These are phyloP conservation scores for Cladosporium phlei DNA, from an alignment of 2,329 filamentous ascomycete genomes.

Conservation along the genomic window DNA sequence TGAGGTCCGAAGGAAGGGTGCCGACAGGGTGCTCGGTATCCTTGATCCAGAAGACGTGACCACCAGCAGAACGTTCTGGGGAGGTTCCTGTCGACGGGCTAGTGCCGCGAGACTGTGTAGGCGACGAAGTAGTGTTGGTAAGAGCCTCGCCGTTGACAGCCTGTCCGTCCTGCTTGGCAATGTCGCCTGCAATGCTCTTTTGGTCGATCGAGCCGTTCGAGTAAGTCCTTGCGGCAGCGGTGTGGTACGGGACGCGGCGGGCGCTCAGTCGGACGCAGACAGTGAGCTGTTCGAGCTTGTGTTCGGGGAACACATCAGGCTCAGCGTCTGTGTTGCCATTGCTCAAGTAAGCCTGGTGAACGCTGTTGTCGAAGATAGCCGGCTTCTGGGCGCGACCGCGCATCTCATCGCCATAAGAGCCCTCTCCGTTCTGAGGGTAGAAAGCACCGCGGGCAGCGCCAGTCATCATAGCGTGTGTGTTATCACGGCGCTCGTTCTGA, in stretches of 20 bases:
- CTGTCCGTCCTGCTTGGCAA: conserved; percentile 38
- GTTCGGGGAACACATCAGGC: conserved; percentile 48
- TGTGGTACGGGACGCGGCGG: conserved; percentile 34
- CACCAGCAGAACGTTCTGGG: conserved; percentile 14
- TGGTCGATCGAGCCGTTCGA: conserved; percentile 55
- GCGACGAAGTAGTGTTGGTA: conserved; percentile 21
- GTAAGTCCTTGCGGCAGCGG: conserved; percentile 45
- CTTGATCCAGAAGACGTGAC: conserved; percentile 48
- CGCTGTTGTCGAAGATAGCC: conserved; percentile 25
- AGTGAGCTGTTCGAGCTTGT: conserved; percentile 48
- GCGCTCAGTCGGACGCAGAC: conserved; percentile 45
- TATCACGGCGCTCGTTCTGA: conserved; percentile 6
- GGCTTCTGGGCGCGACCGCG: conserved; percentile 29
- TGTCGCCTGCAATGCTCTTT: conserved; percentile 46
- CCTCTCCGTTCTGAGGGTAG: conserved; percentile 19
- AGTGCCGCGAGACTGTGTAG: conserved; percentile 1
- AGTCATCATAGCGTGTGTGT: conserved; percentile 22
- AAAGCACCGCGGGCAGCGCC: conserved; percentile 22
- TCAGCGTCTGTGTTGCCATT: conserved; percentile 23
- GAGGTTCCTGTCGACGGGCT: conserved; percentile 17
- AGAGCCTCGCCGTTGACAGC: conserved; percentile 33
- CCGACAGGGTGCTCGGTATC: conserved; percentile 42
- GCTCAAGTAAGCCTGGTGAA: conserved; percentile 18
- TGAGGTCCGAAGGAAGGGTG: conserved; percentile 40
- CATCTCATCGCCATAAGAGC: conserved; percentile 24